phyloP scores from a whole-genome alignment of 2,329 filamentous ascomycete genomes.

The Hypoxylon sp. region DNA sequence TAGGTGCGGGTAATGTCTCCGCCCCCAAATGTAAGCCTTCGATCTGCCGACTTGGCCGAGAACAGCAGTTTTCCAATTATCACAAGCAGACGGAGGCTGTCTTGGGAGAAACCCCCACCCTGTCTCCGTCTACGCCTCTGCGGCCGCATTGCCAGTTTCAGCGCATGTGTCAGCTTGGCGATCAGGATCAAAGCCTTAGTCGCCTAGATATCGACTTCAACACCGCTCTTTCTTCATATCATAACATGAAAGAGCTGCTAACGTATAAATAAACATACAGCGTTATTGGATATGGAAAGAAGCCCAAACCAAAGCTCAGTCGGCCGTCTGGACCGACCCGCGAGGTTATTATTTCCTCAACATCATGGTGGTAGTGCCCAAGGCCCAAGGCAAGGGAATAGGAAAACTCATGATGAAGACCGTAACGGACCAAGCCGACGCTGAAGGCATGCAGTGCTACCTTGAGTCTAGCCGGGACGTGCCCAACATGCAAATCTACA shows the following conservation, averaged over 20 bases:
- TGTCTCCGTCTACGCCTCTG: constrained; percentile 6
- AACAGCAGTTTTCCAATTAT: constrained; percentile 12
- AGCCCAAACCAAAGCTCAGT: constrained; percentile 68
- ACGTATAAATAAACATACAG: constrained; percentile 41
- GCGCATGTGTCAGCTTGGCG: constrained; percentile 30
- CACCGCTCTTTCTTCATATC: constrained; percentile 9
- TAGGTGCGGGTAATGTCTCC: constrained; percentile 19
- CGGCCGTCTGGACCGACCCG: constrained; percentile 69
- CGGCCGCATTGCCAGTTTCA: constrained; percentile 35
- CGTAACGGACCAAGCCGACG: constrained; percentile 70
- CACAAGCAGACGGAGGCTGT: constrained; percentile 17
- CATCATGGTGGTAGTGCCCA: constrained; percentile 73
- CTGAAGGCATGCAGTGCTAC: constrained; percentile 71
- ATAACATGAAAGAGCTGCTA: constrained; percentile 32
- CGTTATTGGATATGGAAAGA: constrained; percentile 79
- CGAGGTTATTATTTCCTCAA: constrained; percentile 80
- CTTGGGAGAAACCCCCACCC: constrained; percentile 9
- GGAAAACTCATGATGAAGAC: constrained; percentile 70
- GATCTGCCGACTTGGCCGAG: constrained; percentile 31
- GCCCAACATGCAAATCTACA: constrained; percentile 76
- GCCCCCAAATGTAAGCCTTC: constrained; percentile 30
- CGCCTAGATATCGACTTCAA: constrained; percentile 3
- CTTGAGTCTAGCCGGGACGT: constrained; percentile 73
- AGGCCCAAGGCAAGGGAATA: constrained; percentile 71
- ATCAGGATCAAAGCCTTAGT: constrained; percentile 21